phyloP scores from a whole-genome alignment of 495 filamentous ascomycete genomes.

The Aspergillus mulundensis region DNA sequence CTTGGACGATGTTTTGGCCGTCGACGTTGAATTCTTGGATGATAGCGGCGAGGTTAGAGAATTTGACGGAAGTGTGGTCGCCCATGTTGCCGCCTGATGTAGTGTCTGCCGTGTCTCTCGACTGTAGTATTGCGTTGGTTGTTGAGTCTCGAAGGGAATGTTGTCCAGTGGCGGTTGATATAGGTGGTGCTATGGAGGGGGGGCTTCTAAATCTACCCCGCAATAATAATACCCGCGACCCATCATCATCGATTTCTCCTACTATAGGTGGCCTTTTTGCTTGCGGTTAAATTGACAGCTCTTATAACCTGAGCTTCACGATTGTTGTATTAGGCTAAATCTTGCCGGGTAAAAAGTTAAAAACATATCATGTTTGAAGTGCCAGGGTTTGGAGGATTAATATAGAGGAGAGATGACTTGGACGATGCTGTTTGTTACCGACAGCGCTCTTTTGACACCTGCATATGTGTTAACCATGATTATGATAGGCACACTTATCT shows the following conservation, averaged over 20 bases:
- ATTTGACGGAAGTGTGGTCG: conserved; percentile 40
- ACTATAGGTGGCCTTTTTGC: neutral
- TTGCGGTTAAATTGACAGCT: conserved; percentile 6
- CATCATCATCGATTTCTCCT: neutral
- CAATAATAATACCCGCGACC: neutral
- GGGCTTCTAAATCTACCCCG: conserved; percentile 5
- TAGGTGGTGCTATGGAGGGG: conserved; percentile 7
- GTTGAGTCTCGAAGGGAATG: no score
- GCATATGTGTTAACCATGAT: no score
- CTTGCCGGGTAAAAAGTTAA: neutral
- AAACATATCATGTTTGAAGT: no score
- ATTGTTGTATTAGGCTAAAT: conserved; percentile 4
- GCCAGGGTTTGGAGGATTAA: no score
- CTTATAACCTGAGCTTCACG: neutral
- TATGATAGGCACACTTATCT: no score
- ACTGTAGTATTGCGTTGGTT: no score
- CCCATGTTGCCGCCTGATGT: conserved; percentile 18
- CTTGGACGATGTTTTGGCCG: conserved; percentile 79
- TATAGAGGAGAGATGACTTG: no score
- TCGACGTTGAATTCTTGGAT: conserved; percentile 78
- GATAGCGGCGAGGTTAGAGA: conserved; percentile 82
- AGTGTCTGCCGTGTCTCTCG: neutral
- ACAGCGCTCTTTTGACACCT: no score
- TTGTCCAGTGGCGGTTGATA: neutral
- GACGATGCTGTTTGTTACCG: no score